phyloP scores from a whole-genome alignment of 495 filamentous ascomycete genomes.

The Pseudomonodictys pantanalensis region DNA sequence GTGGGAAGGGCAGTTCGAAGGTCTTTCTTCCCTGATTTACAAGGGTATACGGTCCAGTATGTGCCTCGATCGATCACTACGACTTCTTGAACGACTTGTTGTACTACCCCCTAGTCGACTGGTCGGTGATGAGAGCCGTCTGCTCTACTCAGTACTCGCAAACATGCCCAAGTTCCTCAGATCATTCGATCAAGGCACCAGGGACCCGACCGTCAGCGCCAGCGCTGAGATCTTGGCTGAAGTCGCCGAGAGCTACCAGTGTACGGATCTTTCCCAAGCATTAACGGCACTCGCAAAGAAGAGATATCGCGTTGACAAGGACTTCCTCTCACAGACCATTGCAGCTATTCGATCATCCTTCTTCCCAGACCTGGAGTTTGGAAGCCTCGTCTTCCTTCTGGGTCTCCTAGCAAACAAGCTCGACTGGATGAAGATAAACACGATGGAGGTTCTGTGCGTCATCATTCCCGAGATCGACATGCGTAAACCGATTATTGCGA shows the following conservation, averaged over 20 bases:
- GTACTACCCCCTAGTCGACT: conserved; percentile 75
- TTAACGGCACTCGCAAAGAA: conserved; percentile 68
- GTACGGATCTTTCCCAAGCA: conserved; percentile 54
- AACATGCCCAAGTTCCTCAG: conserved; percentile 87
- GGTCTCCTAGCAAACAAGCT: conserved; percentile 84
- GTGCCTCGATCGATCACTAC: conserved; percentile 73
- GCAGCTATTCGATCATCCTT: conserved; percentile 73
- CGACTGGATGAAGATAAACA: conserved; percentile 85
- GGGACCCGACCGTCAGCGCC: conserved; percentile 53
- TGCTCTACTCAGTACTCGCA: conserved; percentile 80
- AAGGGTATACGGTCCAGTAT: conserved; percentile 88
- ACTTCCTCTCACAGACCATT: conserved; percentile 74
- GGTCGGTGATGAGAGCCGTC: conserved; percentile 73
- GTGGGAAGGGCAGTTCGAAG: conserved; percentile 89
- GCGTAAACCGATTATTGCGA: conserved; percentile 82
- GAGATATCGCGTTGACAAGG: conserved; percentile 66
- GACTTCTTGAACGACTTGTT: conserved; percentile 72
- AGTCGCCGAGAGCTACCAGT: conserved; percentile 68
- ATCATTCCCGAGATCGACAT: conserved; percentile 91
- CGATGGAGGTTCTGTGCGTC: conserved; percentile 82
- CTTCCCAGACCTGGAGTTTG: conserved; percentile 79
- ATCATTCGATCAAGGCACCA: conserved; percentile 64
- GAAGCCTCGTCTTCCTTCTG: conserved; percentile 84
- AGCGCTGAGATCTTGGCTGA: conserved; percentile 67
- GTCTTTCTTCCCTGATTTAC: conserved; percentile 78